These are phyloP conservation scores for Obba rivulosa DNA, from an alignment of 768 basidiomycete species.

Conservation along the genomic window DNA sequence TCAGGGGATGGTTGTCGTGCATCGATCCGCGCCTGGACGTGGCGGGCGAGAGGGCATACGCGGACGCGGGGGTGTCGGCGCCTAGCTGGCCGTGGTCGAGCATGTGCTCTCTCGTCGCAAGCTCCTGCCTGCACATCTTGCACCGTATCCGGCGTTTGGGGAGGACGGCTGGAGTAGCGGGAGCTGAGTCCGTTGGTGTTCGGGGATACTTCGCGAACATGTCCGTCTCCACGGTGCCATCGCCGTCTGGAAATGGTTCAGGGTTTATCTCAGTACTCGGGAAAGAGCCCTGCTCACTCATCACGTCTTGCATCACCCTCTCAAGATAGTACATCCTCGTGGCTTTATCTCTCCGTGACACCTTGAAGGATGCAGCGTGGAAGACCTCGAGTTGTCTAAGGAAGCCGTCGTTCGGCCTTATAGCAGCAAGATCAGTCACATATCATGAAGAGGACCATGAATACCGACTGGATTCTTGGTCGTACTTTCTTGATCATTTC, in stretches of 20 bases:
- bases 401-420: conserved; percentile 85
- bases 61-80: conserved; percentile 50
- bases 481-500: conserved; percentile 61
- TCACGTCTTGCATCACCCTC: conserved; percentile 63
- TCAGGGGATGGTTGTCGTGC: conserved; percentile 9
- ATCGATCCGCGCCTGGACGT: conserved; percentile 35
- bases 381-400: conserved; percentile 77
- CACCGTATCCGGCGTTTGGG: conserved; percentile 73
- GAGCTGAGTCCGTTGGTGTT: conserved; percentile 55
- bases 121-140: conserved; percentile 86
- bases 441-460: not conserved
- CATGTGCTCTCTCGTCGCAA: conserved; percentile 92
- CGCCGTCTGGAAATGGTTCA: conserved; percentile 50
- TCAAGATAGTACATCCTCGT: conserved; percentile 84
- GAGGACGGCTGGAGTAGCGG: conserved; percentile 49
- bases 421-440: not conserved
- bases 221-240: conserved; percentile 60
- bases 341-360: conserved; percentile 59
- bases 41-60: conserved; percentile 39
- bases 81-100: conserved; percentile 82
- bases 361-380: conserved; percentile 63
- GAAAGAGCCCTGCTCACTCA: conserved; percentile 44
- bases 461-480: conserved; percentile 63
- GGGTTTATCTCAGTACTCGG: not conserved
- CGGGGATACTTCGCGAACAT: conserved; percentile 77